Conservation (phyloP, 306 rosid species). For the Neltuma alba region DNA sequence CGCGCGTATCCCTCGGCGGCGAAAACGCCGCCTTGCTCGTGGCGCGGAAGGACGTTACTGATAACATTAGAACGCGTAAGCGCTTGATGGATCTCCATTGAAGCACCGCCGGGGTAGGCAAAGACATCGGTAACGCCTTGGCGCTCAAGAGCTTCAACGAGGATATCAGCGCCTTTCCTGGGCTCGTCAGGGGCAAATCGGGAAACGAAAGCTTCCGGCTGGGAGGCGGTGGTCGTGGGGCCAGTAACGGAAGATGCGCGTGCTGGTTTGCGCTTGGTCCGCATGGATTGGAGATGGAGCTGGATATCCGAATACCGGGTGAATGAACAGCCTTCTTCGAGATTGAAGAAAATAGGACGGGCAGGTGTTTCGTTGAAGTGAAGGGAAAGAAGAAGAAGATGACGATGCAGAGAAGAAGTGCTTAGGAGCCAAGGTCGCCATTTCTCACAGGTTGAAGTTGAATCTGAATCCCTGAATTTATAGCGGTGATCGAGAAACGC, state of each 20-base stretch:
- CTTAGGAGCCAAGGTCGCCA: slow-evolving; percentile 38
- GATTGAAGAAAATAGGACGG: slow-evolving; percentile 38
- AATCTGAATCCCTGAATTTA: background rate
- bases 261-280: background rate
- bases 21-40: background rate
- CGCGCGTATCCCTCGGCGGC: slow-evolving; percentile 66
- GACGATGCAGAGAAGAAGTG: slow-evolving; percentile 19
- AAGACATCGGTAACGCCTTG: slow-evolving; percentile 75
- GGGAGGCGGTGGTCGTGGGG: background rate
- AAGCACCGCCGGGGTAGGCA: slow-evolving; percentile 90
- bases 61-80: too few relatives aligned
- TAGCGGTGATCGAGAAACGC: too few relatives aligned
- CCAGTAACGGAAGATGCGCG: background rate
- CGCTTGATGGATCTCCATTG: slow-evolving; percentile 39
- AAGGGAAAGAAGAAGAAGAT: background rate
- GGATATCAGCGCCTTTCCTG: slow-evolving; percentile 82
- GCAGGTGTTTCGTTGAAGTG: background rate
- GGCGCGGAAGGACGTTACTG: background rate
- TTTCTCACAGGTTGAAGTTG: background rate
- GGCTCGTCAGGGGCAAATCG: slow-evolving; percentile 60
- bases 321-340: slow-evolving; percentile 25
- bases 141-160: slow-evolving; percentile 86
- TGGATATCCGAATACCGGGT: slow-evolving; percentile 40
- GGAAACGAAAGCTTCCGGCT: slow-evolving; percentile 34
- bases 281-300: slow-evolving; percentile 36